phyloP scores from a whole-genome alignment of 2,329 filamentous ascomycete species.

The Pseudogymnoascus sp. region DNA sequence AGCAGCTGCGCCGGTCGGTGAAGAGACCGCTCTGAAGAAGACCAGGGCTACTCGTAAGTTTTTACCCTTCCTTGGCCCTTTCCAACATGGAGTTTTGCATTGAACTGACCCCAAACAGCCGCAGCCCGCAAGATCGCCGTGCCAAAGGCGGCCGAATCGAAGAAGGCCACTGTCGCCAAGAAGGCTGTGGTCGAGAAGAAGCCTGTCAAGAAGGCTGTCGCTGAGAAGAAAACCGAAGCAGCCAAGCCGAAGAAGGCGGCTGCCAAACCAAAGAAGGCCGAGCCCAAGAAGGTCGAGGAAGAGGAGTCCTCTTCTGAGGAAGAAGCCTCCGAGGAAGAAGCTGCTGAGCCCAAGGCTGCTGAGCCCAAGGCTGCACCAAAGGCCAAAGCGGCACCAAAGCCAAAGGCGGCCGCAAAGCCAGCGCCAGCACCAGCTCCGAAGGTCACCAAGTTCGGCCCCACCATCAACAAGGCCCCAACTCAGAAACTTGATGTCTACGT shows the following conservation, averaged over 20 bases:
- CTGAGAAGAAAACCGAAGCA: slow-evolving; percentile 20
- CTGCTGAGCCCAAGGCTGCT: too few relatives aligned
- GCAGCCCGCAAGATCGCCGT: background rate
- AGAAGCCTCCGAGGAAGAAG: background rate
- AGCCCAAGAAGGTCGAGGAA: slow-evolving; percentile 13
- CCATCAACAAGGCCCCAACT: slow-evolving; percentile 58
- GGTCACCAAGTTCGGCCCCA: slow-evolving; percentile 24
- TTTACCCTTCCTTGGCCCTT: background rate
- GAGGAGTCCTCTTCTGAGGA: slow-evolving; percentile 3
- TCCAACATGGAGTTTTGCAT: background rate
- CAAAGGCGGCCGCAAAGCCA: slow-evolving; percentile 19
- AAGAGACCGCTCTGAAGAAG: background rate
- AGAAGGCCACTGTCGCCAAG: slow-evolving; percentile 18
- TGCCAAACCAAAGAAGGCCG: slow-evolving; percentile 13
- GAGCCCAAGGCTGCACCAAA: slow-evolving; percentile 8
- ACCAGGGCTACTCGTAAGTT: background rate
- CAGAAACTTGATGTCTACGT: slow-evolving; percentile 65
- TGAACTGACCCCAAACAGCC: background rate
- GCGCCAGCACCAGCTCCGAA: slow-evolving; percentile 23
- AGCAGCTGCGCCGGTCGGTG: background rate
- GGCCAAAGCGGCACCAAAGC: slow-evolving; percentile 11
- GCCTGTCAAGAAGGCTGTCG: slow-evolving; percentile 21
- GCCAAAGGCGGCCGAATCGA: slow-evolving; percentile 16
- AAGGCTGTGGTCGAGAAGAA: slow-evolving; percentile 17
- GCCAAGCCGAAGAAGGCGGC: slow-evolving; percentile 16